Conservation (phyloP, 129 eudicot species). For the Flaveria sonorensis region DNA sequence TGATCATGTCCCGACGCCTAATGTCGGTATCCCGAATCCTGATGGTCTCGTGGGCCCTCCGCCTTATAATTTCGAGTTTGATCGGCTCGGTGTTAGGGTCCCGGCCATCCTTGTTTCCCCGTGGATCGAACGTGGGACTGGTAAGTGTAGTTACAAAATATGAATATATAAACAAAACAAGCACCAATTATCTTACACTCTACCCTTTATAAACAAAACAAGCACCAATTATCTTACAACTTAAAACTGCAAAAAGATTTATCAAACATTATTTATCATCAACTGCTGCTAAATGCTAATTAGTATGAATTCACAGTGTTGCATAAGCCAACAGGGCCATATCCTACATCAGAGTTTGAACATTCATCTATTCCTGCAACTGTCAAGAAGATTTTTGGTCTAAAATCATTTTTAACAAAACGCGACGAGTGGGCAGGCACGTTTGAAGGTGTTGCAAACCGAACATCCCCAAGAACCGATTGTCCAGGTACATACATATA, state of each 20-base stretch:
- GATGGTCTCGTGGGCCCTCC: constrained; percentile 72
- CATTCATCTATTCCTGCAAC: constrained; percentile 86
- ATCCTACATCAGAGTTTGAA: constrained; percentile 74
- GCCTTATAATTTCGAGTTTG: constrained; percentile 71
- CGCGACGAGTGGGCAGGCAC: constrained; percentile 91
- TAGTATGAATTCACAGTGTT: constrained; percentile 34
- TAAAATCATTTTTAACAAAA: constrained; percentile 58
- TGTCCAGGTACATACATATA: constrained; percentile 61
- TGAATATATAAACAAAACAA: no score
- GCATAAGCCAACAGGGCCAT: constrained; percentile 64
- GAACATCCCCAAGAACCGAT: constrained; percentile 64
- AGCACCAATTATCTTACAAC: no score
- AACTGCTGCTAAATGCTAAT: not conserved
- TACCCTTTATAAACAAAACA: no score
- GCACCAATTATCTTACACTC: no score
- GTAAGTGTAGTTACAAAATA: constrained; percentile 27
- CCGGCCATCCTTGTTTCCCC: constrained; percentile 84
- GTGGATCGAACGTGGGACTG: constrained; percentile 91
- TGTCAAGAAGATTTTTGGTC: constrained; percentile 69
- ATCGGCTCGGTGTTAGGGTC: constrained; percentile 89
- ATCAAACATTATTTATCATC: no score
- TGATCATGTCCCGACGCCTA: constrained; percentile 91
- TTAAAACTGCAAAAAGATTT: no score
- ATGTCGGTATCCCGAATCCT: constrained; percentile 66
- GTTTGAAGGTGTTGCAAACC: constrained; percentile 53